These are phyloP conservation scores for Trypethelium eluteriae DNA, from an alignment of 495 filamentous ascomycete species.

Conservation along the genomic window DNA sequence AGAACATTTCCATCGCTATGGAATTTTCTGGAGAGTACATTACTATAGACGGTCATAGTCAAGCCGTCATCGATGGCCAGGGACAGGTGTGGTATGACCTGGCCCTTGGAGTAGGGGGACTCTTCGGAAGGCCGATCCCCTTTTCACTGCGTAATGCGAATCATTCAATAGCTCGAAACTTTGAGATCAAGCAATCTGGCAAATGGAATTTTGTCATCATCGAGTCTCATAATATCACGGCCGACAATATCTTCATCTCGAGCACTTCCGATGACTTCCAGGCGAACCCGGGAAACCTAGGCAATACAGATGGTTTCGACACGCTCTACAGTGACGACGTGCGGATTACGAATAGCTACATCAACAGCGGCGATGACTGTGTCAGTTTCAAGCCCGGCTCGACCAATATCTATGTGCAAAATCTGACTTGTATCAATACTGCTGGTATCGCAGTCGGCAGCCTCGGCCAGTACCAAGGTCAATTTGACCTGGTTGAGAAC, in stretches of 20 bases:
- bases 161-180: conserved; percentile 15
- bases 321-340: conserved; percentile 21
- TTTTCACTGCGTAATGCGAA: conserved; percentile 20
- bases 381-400: conserved; percentile 7
- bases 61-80: conserved; percentile 18
- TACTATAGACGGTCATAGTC: conserved; percentile 17
- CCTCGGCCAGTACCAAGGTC: not conserved
- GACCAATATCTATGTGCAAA: conserved; percentile 4
- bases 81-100: conserved; percentile 24
- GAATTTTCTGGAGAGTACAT: conserved; percentile 38
- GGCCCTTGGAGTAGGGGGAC: conserved; percentile 12
- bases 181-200: conserved; percentile 16
- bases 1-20: conserved; percentile 37
- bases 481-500: conserved; percentile 5
- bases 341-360: conserved; percentile 3
- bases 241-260: conserved; percentile 14
- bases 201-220: conserved; percentile 19
- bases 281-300: conserved; percentile 19
- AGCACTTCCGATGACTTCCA: conserved; percentile 15
- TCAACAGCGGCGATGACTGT: conserved; percentile 9
- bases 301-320: conserved; percentile 21
- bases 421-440: not conserved
- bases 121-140: conserved; percentile 19
- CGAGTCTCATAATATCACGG: conserved; percentile 7
- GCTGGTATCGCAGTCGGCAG: conserved; percentile 8